Conservation (phyloP, 768 basidiomycete species). For the Termitomyces sp. region DNA sequence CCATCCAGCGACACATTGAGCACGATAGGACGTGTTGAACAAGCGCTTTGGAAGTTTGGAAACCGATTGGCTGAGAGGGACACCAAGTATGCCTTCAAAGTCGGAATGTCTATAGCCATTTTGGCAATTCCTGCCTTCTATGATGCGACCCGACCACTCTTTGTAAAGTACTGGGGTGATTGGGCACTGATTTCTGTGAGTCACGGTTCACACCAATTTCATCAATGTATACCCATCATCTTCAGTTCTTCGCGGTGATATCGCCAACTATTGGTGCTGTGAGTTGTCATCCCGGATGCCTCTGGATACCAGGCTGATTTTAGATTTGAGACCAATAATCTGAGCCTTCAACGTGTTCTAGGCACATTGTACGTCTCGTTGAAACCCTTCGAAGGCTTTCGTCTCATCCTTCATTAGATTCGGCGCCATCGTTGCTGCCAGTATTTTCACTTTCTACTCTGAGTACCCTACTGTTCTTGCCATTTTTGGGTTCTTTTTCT, state of each 20-base stretch:
- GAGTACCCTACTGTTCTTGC: conserved; percentile 73
- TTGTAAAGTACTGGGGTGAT: conserved; percentile 83
- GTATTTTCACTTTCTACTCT: conserved; percentile 70
- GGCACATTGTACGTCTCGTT: conserved; percentile 70
- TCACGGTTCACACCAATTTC: conserved; percentile 10
- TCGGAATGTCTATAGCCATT: conserved; percentile 77
- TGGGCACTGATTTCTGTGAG: conserved; percentile 93
- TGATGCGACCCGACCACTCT: conserved; percentile 70
- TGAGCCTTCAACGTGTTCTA: conserved; percentile 77
- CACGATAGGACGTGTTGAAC: conserved; percentile 59
- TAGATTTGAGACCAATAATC: conserved; percentile 69
- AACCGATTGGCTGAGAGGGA: conserved; percentile 65
- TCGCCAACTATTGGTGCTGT: conserved; percentile 88
- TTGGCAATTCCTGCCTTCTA: conserved; percentile 89
- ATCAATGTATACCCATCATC: conserved; percentile 3
- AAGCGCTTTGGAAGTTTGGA: conserved; percentile 71
- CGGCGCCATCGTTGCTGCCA: conserved; percentile 76
- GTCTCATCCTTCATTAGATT: conserved; percentile 40
- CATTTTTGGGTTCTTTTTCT: conserved; percentile 84
- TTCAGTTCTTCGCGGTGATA: conserved; percentile 87
- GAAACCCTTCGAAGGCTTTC: conserved; percentile 7
- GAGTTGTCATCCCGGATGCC: conserved; percentile 14
- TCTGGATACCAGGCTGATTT: conserved; percentile 7
- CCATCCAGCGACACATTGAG: conserved; percentile 62
- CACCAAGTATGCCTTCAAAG: conserved; percentile 85